Evolutionary conservation across 768 basidiomycete genomes (phyloP).

Genomic region (Termitomyces titanicus): DNA sequence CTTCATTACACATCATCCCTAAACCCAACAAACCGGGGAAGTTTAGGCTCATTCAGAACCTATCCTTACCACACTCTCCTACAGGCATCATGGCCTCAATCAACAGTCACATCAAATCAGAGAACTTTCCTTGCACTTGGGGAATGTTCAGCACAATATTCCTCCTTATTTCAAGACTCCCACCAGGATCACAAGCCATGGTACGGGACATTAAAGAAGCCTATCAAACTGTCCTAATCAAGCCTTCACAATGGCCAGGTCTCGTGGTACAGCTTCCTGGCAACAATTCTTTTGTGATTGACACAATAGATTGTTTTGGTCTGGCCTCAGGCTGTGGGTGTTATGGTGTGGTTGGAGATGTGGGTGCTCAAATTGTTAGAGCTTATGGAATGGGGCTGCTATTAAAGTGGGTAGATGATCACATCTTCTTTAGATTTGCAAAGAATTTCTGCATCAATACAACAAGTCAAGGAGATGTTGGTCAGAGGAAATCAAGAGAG

Average conservation of each 20-base stretch:
- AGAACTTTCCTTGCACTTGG: neutral
- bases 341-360: slow-evolving; percentile 21
- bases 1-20: neutral
- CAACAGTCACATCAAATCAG: neutral
- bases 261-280: slow-evolving; percentile 18
- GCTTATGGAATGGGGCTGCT: slow-evolving; percentile 19
- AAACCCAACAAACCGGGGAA: neutral
- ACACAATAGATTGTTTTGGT: slow-evolving; percentile 22
- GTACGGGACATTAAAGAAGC: slow-evolving; percentile 37
- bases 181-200: slow-evolving; percentile 32
- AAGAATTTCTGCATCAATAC: neutral
- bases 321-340: slow-evolving; percentile 13
- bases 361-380: slow-evolving; percentile 17
- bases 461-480: neutral
- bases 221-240: slow-evolving; percentile 26
- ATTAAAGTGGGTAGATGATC: slow-evolving; percentile 26
- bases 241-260: slow-evolving; percentile 31
- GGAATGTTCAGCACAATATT: slow-evolving; percentile 32
- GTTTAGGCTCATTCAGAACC: neutral
- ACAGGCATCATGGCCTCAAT: neutral
- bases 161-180: slow-evolving; percentile 27
- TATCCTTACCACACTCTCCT: neutral
- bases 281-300: slow-evolving; percentile 15
- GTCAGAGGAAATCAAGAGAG: neutral
- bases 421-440: slow-evolving; percentile 22